Evolutionary conservation across 2,329 filamentous ascomycete genomes (phyloP).

Genomic region (Calonectria leucothoes): DNA sequence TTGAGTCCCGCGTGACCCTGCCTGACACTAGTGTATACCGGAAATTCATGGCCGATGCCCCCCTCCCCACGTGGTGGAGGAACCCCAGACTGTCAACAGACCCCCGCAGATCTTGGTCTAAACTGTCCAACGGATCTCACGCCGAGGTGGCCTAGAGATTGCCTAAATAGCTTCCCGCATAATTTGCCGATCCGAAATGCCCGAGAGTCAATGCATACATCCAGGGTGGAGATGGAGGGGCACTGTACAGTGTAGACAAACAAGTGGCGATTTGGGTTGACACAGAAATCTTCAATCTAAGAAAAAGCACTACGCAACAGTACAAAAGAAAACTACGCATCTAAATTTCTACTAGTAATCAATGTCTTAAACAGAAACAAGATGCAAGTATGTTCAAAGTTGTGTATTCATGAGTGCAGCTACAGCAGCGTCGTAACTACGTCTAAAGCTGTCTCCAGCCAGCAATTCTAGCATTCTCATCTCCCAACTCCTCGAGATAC

Average conservation of each 20-base stretch:
- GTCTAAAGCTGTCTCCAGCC: slow-evolving; percentile 36
- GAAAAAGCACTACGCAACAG: not conserved
- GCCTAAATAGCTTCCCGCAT: not conserved
- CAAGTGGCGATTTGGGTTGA: not conserved
- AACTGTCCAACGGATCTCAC: not conserved
- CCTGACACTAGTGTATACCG: not conserved
- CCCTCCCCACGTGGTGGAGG: not conserved
- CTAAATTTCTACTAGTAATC: not conserved
- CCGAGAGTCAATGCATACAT: not conserved
- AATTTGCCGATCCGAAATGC: not conserved
- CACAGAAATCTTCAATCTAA: no score
- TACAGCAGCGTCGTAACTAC: not conserved
- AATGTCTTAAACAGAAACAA: not conserved
- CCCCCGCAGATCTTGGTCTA: not conserved
- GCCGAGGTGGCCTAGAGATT: not conserved
- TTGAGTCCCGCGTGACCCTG: not conserved
- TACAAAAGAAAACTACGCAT: no score
- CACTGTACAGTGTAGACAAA: no score
- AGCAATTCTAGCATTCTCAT: slow-evolving; percentile 32
- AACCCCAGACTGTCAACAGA: not conserved
- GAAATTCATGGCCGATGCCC: slow-evolving; percentile 11
- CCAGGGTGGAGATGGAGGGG: no score
- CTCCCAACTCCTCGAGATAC: slow-evolving; percentile 36
- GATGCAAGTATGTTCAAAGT: not conserved
- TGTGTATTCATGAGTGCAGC: not conserved